A percentile compares a stretch with the other conserved stretches of the same genome.
Evolutionary conservation across 148 eudicot genomes (phyloP).

Genomic region (Camellia granthamiana): DNA sequence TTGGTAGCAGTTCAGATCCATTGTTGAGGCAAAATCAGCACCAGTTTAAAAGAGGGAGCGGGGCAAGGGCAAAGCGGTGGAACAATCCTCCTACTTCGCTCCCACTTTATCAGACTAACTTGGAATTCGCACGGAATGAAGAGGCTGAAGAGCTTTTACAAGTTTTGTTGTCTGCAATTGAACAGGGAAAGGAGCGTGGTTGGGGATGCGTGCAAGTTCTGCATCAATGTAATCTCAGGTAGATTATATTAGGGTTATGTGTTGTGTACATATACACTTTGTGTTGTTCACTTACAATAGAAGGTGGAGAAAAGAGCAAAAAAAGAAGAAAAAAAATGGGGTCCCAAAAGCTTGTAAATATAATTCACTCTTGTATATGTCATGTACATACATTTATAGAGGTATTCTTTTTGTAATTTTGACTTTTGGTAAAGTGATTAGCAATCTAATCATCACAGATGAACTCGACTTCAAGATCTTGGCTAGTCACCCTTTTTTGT

Average conservation of each 20-base stretch:
- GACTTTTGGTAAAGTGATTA: no score
- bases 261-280: no score
- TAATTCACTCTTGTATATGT: no score
- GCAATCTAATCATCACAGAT: no score
- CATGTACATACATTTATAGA: no score
- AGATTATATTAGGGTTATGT: not conserved
- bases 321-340: no score
- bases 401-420: no score
- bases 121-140: slow-evolving; percentile 57
- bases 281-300: no score
- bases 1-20: slow-evolving; percentile 70
- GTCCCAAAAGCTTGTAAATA: no score
- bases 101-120: slow-evolving; percentile 71
- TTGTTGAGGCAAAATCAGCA: slow-evolving; percentile 46
- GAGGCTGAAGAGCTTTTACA: slow-evolving; percentile 65
- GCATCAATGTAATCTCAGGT: slow-evolving; percentile 72
- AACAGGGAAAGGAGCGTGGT: slow-evolving; percentile 70
- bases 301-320: no score
- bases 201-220: slow-evolving; percentile 67
- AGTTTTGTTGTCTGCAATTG: slow-evolving; percentile 50
- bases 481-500: no score
- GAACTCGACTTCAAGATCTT: no score
- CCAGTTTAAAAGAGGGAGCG: slow-evolving; percentile 37
- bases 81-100: slow-evolving; percentile 42
- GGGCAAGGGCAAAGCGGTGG: slow-evolving; percentile 39